Evolutionary conservation across 2,329 filamentous ascomycete genomes (phyloP).

Genomic region (Plenodomus lindquistii): DNA sequence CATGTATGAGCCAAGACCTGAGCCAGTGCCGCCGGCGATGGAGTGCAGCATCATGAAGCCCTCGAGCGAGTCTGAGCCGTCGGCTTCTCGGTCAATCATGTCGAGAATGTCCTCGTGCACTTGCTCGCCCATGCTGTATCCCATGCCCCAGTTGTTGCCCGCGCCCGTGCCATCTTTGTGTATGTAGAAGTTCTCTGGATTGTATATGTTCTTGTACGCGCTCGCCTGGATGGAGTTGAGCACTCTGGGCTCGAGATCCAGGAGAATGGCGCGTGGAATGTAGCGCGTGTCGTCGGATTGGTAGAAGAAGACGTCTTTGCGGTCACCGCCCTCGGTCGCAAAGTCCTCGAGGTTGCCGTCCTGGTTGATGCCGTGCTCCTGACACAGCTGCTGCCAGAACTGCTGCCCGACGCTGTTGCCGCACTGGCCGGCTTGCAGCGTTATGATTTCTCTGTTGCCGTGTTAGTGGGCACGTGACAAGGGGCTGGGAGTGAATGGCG

Average conservation of each 20-base stretch:
- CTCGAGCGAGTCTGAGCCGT: slow-evolving; percentile 96
- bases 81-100: slow-evolving; percentile 98
- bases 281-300: slow-evolving; percentile 98
- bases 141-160: slow-evolving; percentile 97
- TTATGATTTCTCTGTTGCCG: slow-evolving; percentile 87
- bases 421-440: slow-evolving; percentile 97
- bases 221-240: slow-evolving; percentile 91
- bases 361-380: slow-evolving; percentile 96
- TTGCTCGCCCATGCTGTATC: slow-evolving; percentile 87
- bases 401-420: slow-evolving; percentile 98
- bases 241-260: slow-evolving; percentile 91
- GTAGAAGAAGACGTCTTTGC: slow-evolving; percentile 99
- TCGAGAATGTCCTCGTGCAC: slow-evolving; percentile 98
- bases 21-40: slow-evolving; percentile 95
- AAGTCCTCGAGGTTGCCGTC: slow-evolving; percentile 98
- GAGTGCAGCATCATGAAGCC: slow-evolving; percentile 99
- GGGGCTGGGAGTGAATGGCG: neutral
- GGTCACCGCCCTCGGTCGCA: slow-evolving; percentile 94
- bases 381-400: slow-evolving; percentile 98
- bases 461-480: slow-evolving; percentile 9
- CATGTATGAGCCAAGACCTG: slow-evolving; percentile 91
- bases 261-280: slow-evolving; percentile 91
- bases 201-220: slow-evolving; percentile 98
- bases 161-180: slow-evolving; percentile 92
- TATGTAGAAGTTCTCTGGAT: slow-evolving; percentile 98